Evolutionary conservation across 2,329 filamentous ascomycete species (phyloP).

Genomic region (Alternaria longipes): DNA sequence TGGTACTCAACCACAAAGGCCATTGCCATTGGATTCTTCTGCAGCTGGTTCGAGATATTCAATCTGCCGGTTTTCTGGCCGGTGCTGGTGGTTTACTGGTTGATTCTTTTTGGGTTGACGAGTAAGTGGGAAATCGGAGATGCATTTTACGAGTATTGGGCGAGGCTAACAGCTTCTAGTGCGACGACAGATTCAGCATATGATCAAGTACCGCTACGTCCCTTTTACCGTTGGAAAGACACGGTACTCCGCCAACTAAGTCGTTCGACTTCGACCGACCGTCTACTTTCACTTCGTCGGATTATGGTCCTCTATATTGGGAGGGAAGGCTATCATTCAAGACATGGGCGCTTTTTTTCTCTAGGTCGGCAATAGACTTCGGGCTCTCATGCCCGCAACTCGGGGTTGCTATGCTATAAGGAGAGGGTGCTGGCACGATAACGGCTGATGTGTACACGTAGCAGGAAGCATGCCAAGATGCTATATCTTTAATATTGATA

Average conservation of each 20-base stretch:
- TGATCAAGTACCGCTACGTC: slow-evolving; percentile 99
- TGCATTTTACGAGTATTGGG: too few relatives aligned
- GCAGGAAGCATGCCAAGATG: slow-evolving; percentile 10
- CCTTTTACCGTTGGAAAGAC: slow-evolving; percentile 90
- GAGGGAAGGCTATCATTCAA: slow-evolving; percentile 18
- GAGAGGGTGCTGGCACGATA: slow-evolving; percentile 11
- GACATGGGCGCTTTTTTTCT: slow-evolving; percentile 28
- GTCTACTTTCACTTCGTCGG: slow-evolving; percentile 11
- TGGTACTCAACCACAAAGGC: slow-evolving; percentile 96
- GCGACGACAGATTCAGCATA: slow-evolving; percentile 99
- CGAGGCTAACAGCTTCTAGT: slow-evolving; percentile 62
- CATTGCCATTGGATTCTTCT: slow-evolving; percentile 81
- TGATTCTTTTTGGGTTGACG: slow-evolving; percentile 94
- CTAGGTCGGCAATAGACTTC: slow-evolving; percentile 28
- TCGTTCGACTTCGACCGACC: not conserved
- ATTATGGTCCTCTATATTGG: slow-evolving; percentile 9
- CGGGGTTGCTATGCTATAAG: slow-evolving; percentile 22
- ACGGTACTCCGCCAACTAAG: slow-evolving; percentile 46
- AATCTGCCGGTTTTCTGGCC: slow-evolving; percentile 99
- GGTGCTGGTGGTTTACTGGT: slow-evolving; percentile 97
- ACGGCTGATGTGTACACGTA: slow-evolving; percentile 33
- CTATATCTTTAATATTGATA: slow-evolving; percentile 19
- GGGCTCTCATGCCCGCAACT: slow-evolving; percentile 25
- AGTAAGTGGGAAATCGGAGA: slow-evolving; percentile 66
- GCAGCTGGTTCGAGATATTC: slow-evolving; percentile 93